These are phyloP conservation scores for Oryza meyeriana DNA, from an alignment of 176 grass and related monocot species.

Conservation along the genomic window DNA sequence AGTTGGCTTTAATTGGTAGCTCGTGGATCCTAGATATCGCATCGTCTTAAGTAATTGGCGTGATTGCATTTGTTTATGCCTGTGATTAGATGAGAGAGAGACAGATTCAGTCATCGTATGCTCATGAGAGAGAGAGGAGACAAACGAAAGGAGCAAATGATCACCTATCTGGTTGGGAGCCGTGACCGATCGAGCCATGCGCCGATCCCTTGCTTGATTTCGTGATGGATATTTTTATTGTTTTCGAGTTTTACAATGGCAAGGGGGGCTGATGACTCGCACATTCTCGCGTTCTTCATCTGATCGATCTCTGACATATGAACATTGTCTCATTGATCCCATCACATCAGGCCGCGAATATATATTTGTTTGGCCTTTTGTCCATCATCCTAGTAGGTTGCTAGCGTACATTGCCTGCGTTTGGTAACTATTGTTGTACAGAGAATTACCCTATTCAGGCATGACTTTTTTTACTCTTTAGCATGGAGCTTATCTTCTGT, in stretches of 20 bases:
- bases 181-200: constrained; percentile 32
- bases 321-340: constrained; percentile 32
- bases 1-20: constrained; percentile 47
- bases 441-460: not conserved
- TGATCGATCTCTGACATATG: constrained; percentile 4
- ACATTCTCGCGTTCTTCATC: constrained; percentile 30
- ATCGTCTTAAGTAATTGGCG: constrained; percentile 7
- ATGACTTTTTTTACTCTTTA: not conserved
- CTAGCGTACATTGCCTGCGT: not conserved
- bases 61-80: not conserved
- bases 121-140: constrained; percentile 6
- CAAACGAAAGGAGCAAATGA: not conserved
- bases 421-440: constrained; percentile 8
- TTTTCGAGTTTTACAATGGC: not conserved
- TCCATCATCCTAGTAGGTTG: constrained; percentile 5
- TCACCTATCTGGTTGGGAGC: constrained; percentile 33
- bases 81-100: not conserved
- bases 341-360: not conserved
- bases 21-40: constrained; percentile 41
- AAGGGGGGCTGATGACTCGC: not conserved
- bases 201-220: constrained; percentile 50
- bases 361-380: constrained; percentile 12
- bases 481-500: not conserved
- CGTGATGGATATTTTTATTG: constrained; percentile 10
- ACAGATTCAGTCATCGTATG: constrained; percentile 29